Evolutionary conservation across 1,139 yeast species (phyloP).

Genomic region (Suhomyces terraborum): DNA sequence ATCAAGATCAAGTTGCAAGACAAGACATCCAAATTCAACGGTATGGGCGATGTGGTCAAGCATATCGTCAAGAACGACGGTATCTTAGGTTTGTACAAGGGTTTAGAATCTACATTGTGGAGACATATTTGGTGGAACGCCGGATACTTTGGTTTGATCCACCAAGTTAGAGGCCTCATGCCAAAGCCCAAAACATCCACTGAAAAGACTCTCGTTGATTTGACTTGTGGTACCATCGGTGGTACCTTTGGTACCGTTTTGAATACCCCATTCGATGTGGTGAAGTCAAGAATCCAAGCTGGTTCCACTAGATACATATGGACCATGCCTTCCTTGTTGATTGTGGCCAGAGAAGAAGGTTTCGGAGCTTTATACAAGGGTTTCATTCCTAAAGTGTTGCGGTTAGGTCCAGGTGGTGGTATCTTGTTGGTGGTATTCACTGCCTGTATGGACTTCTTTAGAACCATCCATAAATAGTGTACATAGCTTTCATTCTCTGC

Average conservation of each 20-base stretch:
- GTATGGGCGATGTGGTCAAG: constrained; percentile 81
- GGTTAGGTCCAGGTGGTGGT: constrained; percentile 99
- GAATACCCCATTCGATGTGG: constrained; percentile 97
- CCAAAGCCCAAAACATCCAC: constrained; percentile 72
- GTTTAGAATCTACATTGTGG: constrained; percentile 96
- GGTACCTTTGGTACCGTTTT: constrained; percentile 93
- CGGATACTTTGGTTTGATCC: constrained; percentile 94
- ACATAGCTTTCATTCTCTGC: constrained; percentile 2
- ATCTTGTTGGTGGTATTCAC: constrained; percentile 94
- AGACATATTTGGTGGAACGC: constrained; percentile 98
- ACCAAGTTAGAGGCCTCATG: constrained; percentile 76
- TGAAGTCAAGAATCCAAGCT: constrained; percentile 94
- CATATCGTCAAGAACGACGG: constrained; percentile 78
- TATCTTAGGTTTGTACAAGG: constrained; percentile 82
- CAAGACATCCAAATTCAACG: constrained; percentile 74
- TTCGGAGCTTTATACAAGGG: constrained; percentile 63
- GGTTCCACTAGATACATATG: constrained; percentile 86
- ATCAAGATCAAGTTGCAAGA: constrained; percentile 89
- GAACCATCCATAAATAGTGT: constrained; percentile 51
- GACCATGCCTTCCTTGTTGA: constrained; percentile 79
- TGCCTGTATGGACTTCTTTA: constrained; percentile 90
- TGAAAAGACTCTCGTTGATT: constrained; percentile 80
- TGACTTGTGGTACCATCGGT: constrained; percentile 92
- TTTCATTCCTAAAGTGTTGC: constrained; percentile 92
- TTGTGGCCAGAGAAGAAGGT: constrained; percentile 84